Evolutionary conservation across 192 early-diverging fungal genomes (phyloP).

Genomic region (Backusella parvicylindrica): DNA sequence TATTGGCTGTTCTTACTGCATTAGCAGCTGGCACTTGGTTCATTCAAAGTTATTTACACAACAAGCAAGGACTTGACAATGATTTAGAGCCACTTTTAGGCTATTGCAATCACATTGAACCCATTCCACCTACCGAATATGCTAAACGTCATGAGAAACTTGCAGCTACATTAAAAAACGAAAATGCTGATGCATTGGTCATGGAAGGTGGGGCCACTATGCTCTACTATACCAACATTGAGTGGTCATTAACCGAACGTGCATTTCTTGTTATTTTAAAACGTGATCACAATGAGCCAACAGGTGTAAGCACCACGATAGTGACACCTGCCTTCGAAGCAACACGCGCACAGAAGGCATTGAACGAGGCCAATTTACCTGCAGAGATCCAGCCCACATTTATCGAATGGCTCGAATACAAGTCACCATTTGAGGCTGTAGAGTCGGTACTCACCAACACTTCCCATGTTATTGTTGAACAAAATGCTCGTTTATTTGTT

Average conservation of each 20-base stretch:
- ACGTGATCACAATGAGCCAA: background rate
- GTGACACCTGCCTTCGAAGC: conserved; percentile 49
- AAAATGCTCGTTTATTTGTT: conserved; percentile 43
- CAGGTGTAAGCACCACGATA: conserved; percentile 38
- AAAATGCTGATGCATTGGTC: conserved; percentile 38
- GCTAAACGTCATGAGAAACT: conserved; percentile 37
- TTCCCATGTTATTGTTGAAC: conserved; percentile 35
- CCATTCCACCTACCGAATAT: conserved; percentile 36
- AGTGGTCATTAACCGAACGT: conserved; percentile 44
- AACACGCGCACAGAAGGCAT: conserved; percentile 35
- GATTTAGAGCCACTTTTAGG: conserved; percentile 20
- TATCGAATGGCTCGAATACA: conserved; percentile 44
- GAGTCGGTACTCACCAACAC: conserved; percentile 23
- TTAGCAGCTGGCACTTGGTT: background rate
- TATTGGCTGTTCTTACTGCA: background rate
- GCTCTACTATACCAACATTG: conserved; percentile 46
- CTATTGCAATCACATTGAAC: conserved; percentile 38
- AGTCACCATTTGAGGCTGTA: conserved; percentile 42
- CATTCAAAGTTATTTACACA: background rate
- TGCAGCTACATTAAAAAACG: conserved; percentile 26
- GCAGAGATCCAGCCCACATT: conserved; percentile 13
- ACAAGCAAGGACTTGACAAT: background rate
- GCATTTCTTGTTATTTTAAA: conserved; percentile 41
- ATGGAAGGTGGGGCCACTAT: conserved; percentile 46
- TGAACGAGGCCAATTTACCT: conserved; percentile 23